Evolutionary conservation across 2,329 filamentous ascomycete genomes (phyloP).

Genomic region (Arthrobotrys entomopaga): DNA sequence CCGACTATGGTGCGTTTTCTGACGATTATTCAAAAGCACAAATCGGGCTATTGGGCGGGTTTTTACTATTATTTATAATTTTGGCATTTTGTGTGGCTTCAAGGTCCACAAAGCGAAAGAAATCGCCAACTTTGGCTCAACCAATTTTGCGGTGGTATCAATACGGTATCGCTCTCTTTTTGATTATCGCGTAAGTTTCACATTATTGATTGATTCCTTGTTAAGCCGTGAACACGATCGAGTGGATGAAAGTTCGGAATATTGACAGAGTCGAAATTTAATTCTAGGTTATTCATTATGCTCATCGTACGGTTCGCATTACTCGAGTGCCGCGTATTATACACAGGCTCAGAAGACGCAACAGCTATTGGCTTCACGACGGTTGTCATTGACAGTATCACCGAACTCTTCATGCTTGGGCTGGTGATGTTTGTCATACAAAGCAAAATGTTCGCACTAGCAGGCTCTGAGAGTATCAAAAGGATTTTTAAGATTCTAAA

Average conservation of each 20-base stretch:
- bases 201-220: background rate
- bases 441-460: slow-evolving; percentile 21
- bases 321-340: slow-evolving; percentile 29
- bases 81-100: slow-evolving; percentile 11
- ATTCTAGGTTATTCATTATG: slow-evolving; percentile 32
- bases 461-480: slow-evolving; percentile 19
- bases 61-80: slow-evolving; percentile 36
- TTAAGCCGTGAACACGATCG: too few relatives aligned
- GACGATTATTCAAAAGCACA: slow-evolving; percentile 31
- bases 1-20: slow-evolving; percentile 23
- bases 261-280: background rate
- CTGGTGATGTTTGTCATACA: slow-evolving; percentile 31
- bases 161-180: slow-evolving; percentile 39
- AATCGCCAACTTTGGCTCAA: slow-evolving; percentile 11
- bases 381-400: slow-evolving; percentile 16
- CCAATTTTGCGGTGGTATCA: slow-evolving; percentile 50
- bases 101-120: slow-evolving; percentile 42
- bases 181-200: slow-evolving; percentile 37
- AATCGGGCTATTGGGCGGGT: slow-evolving; percentile 32
- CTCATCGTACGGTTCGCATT: slow-evolving; percentile 27
- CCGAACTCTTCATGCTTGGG: slow-evolving; percentile 33
- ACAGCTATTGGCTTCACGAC: slow-evolving; percentile 27
- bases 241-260: background rate
- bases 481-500: slow-evolving; percentile 17
- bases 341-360: background rate